Base-by-base conservation (phyloP, 2,329 filamentous ascomycete species). In the Trichoderma sp. region DNA sequence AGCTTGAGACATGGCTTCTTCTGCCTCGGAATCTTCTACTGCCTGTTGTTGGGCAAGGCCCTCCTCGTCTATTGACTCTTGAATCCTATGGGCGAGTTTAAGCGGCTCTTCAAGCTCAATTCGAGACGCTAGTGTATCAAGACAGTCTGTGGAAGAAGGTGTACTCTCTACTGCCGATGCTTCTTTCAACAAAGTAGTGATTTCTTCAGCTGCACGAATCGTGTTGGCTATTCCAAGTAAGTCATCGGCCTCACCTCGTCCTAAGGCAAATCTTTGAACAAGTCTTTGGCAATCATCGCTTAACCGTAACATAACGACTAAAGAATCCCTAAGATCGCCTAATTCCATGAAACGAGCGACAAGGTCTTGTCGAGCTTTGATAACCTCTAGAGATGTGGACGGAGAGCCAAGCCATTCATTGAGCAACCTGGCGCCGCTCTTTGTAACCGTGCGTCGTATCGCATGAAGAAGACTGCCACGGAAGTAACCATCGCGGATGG, bases 261-360 rank as follows among this genome's bases (percentile, higher is more conserved):
- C 95, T 9, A 98, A 88, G 0, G 95, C 93, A 80, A 99, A 98
- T 79, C 96, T 98, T 78, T 98, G 96, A 2, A 97, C 90, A 3
- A 99, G 85, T 1, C 96, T 92, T 77, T 97, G 92, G 2, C 93
- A 94, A 81, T 99, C 96, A 76, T 94, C 91, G 66, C 91, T 95
- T 28, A 89, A 87, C 73, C 90, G 88, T 2, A 99, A 85, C 3
- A 97, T 84, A 17, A 88, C 79, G 1, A 90, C 83, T 28, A 97
- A 83, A 57, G 88, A 86, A 75, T 97, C 92, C 55, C 92, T 89
- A 6, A 98, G 85, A 53, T 90, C 83, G 23, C 87, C 84, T 72
- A 92, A 84, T 1, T 87, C 82, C 6, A 95, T 84, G 79, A 98
- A 92, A 58, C 89, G 87, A 23, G 92, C 88, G 4, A 98, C 94